Evolutionary conservation across 345 rosid genomes (phyloP), one percentile per base, ranked within the genome.

Genomic region (Gossypium ekmanianum): DNA sequence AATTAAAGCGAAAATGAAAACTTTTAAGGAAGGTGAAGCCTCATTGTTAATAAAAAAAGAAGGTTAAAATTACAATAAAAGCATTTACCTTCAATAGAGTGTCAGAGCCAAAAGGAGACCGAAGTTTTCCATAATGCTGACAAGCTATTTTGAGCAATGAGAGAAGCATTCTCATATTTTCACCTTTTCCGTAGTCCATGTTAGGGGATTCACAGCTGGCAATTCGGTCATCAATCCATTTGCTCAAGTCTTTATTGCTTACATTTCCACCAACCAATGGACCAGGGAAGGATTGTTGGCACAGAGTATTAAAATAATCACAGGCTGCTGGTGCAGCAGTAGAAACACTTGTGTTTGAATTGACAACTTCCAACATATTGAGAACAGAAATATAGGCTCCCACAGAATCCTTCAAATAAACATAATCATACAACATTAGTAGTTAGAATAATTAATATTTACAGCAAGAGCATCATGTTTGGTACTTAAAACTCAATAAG

Each of bases 101-200:
- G 72, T 96, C 98, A 62, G 85, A 67, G 59, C 98, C 97, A 70
- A 90, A 96, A 80, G 99, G 93, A 81, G 97, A 90, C 69, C 97
- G 88, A 73, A 96, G 91, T 88, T 93, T 96, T 74, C 98, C 99
- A 81, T 96, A 96, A 84, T 89, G 92, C 84, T 90, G 97, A 80
- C 88, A 93, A 68, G 92, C 93, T 82, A 96, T 85, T 84, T 87
- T 93, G 29, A 93, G 97, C 87, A 96, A 82, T 73, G 94, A 92
- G 66, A 96, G 88, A 73, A 93, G 94, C 86, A 92, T 82, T 82
- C 81, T 90, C 79, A 88, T 77, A 75, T 80, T 82, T 76, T 88
- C 87, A 13, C 89, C 88, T 78, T 84, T 91, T 64, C 82, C 75
- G 73, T 83, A 87, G 58, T 93, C 89, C 82, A 87, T 82, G 68